Conservation (phyloP, 2,329 filamentous ascomycete genomes). For the Diaporthe citri region DNA sequence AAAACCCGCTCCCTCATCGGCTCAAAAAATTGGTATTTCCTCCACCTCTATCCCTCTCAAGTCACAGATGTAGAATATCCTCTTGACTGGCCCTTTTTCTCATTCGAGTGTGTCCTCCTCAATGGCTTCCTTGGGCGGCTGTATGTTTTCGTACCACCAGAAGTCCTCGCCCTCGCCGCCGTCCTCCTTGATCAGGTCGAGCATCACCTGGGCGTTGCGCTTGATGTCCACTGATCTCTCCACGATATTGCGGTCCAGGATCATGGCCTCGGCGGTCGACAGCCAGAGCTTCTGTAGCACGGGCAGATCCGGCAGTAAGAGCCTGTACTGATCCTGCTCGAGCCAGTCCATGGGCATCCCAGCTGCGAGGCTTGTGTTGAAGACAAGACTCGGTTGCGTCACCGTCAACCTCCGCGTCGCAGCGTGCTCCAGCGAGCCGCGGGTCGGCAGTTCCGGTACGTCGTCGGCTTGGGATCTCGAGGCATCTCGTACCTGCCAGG, state of each 20-base stretch:
- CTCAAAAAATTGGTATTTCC: slow-evolving; percentile 29
- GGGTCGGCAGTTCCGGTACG: slow-evolving; percentile 14
- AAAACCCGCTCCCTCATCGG: slow-evolving; percentile 14
- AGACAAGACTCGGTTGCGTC: slow-evolving; percentile 59
- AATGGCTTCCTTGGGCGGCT: slow-evolving; percentile 63
- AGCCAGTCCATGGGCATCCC: slow-evolving; percentile 74
- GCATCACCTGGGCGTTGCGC: slow-evolving; percentile 71
- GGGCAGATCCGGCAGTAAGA: slow-evolving; percentile 68
- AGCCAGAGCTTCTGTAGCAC: slow-evolving; percentile 72
- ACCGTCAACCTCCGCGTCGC: slow-evolving; percentile 42
- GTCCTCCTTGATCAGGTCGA: slow-evolving; percentile 74
- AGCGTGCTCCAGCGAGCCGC: slow-evolving; percentile 37
- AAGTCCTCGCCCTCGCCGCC: slow-evolving; percentile 71
- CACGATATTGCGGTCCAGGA: slow-evolving; percentile 71
- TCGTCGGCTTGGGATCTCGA: slow-evolving; percentile 41
- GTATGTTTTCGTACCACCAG: slow-evolving; percentile 70
- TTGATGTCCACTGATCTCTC: slow-evolving; percentile 71
- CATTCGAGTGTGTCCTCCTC: slow-evolving; percentile 64
- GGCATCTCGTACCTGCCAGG: slow-evolving; percentile 50
- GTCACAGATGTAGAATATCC: neutral
- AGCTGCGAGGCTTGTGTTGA: slow-evolving; percentile 69
- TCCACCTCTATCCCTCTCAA: slow-evolving; percentile 19
- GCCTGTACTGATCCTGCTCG: slow-evolving; percentile 61
- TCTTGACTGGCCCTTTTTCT: slow-evolving; percentile 40
- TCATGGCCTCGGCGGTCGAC: slow-evolving; percentile 72